These are phyloP conservation scores for Vanrija pseudolonga DNA, from an alignment of 1,284 basidiomycete species.

Conservation along the genomic window DNA sequence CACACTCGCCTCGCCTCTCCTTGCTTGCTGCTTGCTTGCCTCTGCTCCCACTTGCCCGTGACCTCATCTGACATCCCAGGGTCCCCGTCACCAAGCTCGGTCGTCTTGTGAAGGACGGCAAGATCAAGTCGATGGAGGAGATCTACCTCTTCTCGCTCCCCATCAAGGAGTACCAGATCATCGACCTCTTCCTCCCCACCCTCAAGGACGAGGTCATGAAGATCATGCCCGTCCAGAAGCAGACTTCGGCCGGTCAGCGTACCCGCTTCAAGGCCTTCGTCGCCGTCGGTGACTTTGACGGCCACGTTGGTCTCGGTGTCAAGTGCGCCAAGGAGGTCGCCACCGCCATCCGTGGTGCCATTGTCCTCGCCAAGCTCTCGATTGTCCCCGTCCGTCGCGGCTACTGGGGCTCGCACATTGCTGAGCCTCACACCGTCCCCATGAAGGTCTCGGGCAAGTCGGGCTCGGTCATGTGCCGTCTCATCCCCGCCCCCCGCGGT, in stretches of 20 bases:
- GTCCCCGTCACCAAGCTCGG: constrained; percentile 98
- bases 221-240: constrained; percentile 99
- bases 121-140: constrained; percentile 99
- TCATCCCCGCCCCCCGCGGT: constrained; percentile 97
- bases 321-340: constrained; percentile 99
- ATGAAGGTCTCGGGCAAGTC: constrained; percentile 98
- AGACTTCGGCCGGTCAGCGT: constrained; percentile 98
- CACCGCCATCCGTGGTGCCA: constrained; percentile 97
- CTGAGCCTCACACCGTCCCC: constrained; percentile 98
- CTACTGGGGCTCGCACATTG: constrained; percentile 98
- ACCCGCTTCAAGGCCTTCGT: constrained; percentile 99
- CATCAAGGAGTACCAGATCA: constrained; percentile 97
- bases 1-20: too few species aligned
- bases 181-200: constrained; percentile 95
- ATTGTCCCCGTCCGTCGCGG: constrained; percentile 97
- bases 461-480: constrained; percentile 98
- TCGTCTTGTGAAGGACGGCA: constrained; percentile 98
- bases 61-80: constrained; percentile 58
- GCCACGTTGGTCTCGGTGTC: constrained; percentile 96
- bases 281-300: constrained; percentile 97
- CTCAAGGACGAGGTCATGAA: constrained; percentile 99
- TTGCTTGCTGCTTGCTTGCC: too few species aligned
- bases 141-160: constrained; percentile 99
- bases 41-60: too few species aligned
- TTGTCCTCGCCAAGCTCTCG: constrained; percentile 96